Evolutionary conservation across 176 grass and related monocot genomes (phyloP).

Genomic region (Miscanthus lutarioriparius): DNA sequence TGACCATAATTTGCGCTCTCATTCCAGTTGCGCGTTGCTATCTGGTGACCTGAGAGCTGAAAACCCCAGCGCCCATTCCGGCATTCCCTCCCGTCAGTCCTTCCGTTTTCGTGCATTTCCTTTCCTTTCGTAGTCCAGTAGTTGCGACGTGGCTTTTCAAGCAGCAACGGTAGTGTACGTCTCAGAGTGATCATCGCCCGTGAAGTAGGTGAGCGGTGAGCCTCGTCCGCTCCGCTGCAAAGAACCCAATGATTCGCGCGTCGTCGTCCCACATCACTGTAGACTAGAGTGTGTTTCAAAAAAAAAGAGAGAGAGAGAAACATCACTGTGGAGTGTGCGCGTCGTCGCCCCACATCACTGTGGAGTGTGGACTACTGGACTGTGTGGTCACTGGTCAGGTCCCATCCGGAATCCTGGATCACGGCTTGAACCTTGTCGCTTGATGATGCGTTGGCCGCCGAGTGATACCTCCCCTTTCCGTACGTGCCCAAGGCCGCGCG

Average conservation of each 20-base stretch:
- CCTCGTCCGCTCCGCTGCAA: neutral
- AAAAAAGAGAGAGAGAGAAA: too few relatives aligned
- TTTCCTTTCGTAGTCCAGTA: neutral
- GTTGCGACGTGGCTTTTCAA: neutral
- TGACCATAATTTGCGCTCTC: neutral
- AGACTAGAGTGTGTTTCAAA: too few relatives aligned
- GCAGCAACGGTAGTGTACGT: neutral
- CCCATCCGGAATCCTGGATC: neutral
- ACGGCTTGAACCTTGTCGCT: neutral
- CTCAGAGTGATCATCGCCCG: neutral
- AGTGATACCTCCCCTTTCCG: neutral
- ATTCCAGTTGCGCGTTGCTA: neutral
- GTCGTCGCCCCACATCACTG: neutral
- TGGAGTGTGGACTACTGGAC: neutral
- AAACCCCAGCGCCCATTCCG: neutral
- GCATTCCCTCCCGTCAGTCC: neutral
- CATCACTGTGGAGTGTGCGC: too few relatives aligned
- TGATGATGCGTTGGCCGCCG: neutral
- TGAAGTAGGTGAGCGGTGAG: neutral
- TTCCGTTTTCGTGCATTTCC: neutral
- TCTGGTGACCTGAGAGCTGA: neutral
- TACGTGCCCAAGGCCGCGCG: neutral
- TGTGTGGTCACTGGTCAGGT: neutral
- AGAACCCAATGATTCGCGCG: neutral
- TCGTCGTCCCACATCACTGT: too few relatives aligned